These are phyloP conservation scores for Colletotrichum tofieldiae DNA, from an alignment of 2,329 filamentous ascomycete species.

Conservation along the genomic window DNA sequence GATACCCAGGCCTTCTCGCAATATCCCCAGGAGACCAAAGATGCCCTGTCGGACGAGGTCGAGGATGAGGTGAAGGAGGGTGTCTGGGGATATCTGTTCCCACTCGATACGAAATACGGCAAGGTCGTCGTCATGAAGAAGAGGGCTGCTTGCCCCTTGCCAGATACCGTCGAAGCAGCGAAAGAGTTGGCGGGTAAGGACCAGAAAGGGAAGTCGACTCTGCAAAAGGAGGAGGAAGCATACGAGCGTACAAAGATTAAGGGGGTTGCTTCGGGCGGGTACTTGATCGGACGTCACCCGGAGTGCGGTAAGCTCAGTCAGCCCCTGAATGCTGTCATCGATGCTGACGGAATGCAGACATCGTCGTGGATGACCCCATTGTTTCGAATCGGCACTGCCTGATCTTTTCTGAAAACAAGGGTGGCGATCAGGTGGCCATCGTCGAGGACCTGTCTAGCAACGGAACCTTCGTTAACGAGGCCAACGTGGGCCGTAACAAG, in stretches of 20 bases:
- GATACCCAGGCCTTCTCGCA: constrained; percentile 78
- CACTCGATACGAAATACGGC: constrained; percentile 79
- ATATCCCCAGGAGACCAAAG: constrained; percentile 77
- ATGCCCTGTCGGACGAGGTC: constrained; percentile 83
- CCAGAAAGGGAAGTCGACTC: constrained; percentile 63
- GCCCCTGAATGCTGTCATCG: background rate
- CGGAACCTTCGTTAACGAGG: constrained; percentile 96
- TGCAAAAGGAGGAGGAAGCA: constrained; percentile 69
- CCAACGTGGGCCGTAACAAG: constrained; percentile 91
- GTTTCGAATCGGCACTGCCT: constrained; percentile 91
- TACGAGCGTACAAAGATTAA: constrained; percentile 76
- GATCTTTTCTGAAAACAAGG: constrained; percentile 75
- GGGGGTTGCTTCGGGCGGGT: constrained; percentile 82
- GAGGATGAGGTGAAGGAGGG: constrained; percentile 87
- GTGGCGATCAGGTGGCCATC: constrained; percentile 76
- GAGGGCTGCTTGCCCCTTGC: constrained; percentile 78
- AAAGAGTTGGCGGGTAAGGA: constrained; percentile 55
- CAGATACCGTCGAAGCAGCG: constrained; percentile 60
- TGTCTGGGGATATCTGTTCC: constrained; percentile 96
- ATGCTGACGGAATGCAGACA: constrained; percentile 65
- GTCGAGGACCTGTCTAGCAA: constrained; percentile 96
- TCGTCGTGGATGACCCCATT: constrained; percentile 81
- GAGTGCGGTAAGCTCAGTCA: constrained; percentile 83
- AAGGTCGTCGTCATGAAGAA: constrained; percentile 82
- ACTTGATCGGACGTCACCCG: constrained; percentile 91